These are phyloP conservation scores for Schoenoplectus tabernaemontani DNA, from an alignment of 202 grass and related monocot species.

Conservation along the genomic window DNA sequence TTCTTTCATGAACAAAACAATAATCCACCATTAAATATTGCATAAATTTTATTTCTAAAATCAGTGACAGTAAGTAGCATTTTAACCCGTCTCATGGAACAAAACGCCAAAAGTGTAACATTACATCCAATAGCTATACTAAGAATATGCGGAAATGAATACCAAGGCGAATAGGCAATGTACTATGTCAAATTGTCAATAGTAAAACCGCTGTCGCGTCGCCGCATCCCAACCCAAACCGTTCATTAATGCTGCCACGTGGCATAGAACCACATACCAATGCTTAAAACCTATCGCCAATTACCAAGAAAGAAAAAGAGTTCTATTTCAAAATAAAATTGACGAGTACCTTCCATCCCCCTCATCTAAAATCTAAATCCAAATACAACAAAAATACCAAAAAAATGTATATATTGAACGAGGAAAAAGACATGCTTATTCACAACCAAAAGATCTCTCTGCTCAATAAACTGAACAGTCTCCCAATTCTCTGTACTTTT, in stretches of 20 bases:
- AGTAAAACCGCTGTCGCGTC: slow-evolving; percentile 11
- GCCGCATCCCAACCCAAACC: slow-evolving; percentile 26
- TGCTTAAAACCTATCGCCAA: neutral
- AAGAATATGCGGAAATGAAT: too few relatives aligned
- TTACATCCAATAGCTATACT: neutral
- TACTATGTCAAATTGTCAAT: neutral
- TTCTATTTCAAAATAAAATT: too few relatives aligned
- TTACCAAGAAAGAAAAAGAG: too few relatives aligned
- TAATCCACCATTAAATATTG: too few relatives aligned
- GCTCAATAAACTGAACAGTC: neutral
- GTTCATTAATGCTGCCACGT: slow-evolving; percentile 2
- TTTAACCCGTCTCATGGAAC: neutral
- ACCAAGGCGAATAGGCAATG: too few relatives aligned
- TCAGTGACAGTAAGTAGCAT: neutral
- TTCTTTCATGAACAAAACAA: too few relatives aligned
- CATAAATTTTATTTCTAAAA: too few relatives aligned
- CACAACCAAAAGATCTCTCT: slow-evolving; percentile 15
- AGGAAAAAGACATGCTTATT: neutral
- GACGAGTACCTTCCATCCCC: neutral
- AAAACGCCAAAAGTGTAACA: neutral
- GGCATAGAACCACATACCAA: neutral
- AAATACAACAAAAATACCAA: neutral
- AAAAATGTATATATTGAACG: neutral
- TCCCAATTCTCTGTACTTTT: slow-evolving; percentile 2
- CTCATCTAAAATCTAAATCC: neutral